These are phyloP conservation scores for Pythium sp. DNA, from an alignment of 352 stramenopile genomes.

Conservation along the genomic window DNA sequence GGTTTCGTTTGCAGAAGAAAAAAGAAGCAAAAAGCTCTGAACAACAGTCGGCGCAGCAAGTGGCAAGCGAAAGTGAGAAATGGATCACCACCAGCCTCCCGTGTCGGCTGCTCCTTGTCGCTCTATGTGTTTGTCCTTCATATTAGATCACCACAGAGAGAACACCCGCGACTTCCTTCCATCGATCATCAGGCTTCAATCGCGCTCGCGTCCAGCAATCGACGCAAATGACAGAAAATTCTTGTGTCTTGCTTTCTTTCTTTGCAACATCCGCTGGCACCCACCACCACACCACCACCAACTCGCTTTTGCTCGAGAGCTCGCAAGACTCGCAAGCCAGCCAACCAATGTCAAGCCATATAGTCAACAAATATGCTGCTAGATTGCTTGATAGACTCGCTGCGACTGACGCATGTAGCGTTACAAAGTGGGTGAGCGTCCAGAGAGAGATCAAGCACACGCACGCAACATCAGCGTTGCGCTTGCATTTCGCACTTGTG, in stretches of 20 bases:
- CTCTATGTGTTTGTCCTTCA: background rate
- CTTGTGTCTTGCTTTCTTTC: background rate
- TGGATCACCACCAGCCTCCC: background rate
- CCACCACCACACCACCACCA: background rate
- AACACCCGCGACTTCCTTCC: too few relatives aligned
- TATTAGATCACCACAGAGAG: background rate
- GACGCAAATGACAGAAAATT: background rate
- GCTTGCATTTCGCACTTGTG: background rate
- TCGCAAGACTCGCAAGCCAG: background rate
- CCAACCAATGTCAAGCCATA: background rate
- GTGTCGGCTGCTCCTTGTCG: background rate
- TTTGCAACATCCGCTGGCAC: background rate
- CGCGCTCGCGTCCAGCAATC: background rate
- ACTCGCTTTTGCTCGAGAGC: too few relatives aligned
- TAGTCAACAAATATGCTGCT: background rate
- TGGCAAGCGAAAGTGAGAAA: background rate
- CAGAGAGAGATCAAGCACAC: background rate
- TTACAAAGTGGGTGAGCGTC: background rate
- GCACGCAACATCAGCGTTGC: background rate
- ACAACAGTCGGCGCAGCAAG: background rate
- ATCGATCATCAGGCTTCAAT: background rate
- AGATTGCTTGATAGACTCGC: background rate
- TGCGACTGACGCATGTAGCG: background rate
- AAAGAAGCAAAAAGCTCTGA: background rate
- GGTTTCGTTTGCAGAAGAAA: background rate